These are phyloP conservation scores for Sphaerulina musiva DNA, from an alignment of 2,329 filamentous ascomycete species.

Conservation along the genomic window DNA sequence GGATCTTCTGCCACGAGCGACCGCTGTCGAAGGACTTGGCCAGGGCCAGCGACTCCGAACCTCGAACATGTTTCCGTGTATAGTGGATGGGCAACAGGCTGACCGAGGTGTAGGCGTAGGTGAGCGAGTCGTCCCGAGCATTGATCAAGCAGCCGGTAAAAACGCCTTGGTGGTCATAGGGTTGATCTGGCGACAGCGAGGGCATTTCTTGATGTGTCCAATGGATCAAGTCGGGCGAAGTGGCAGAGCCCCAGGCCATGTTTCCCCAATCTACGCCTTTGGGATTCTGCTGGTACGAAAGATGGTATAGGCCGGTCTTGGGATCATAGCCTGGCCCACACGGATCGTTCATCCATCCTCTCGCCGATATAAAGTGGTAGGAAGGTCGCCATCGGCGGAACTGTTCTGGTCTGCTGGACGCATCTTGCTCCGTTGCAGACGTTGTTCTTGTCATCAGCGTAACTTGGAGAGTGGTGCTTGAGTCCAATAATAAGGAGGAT, in stretches of 20 bases:
- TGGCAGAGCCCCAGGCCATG: conserved; percentile 39
- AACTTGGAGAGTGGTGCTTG: conserved; percentile 1
- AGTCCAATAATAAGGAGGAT: neutral
- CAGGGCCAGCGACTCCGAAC: conserved; percentile 37
- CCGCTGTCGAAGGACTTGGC: conserved; percentile 38
- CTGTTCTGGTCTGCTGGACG: conserved; percentile 6
- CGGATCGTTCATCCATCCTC: conserved; percentile 43
- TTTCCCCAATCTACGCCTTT: conserved; percentile 39
- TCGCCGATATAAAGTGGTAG: conserved; percentile 36
- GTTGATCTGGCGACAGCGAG: conserved; percentile 31
- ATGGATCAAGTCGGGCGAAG: conserved; percentile 35
- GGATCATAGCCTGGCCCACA: conserved; percentile 40
- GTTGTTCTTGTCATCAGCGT: neutral
- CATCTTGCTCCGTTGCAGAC: neutral
- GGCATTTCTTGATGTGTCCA: conserved; percentile 33
- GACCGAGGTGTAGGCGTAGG: conserved; percentile 39
- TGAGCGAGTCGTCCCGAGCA: conserved; percentile 30
- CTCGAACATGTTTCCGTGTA: conserved; percentile 34
- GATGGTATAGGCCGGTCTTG: conserved; percentile 36
- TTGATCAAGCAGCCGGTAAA: conserved; percentile 40
- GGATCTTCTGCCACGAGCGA: conserved; percentile 33
- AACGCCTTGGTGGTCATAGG: conserved; percentile 38
- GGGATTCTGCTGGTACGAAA: conserved; percentile 42
- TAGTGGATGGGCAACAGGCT: conserved; percentile 38
- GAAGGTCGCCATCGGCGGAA: conserved; percentile 24